Percentiles rank a stretch among this genome's conserved stretches.
Evolutionary conservation across 768 basidiomycete species (phyloP).

Genomic region (Suillus cothurnatus): DNA sequence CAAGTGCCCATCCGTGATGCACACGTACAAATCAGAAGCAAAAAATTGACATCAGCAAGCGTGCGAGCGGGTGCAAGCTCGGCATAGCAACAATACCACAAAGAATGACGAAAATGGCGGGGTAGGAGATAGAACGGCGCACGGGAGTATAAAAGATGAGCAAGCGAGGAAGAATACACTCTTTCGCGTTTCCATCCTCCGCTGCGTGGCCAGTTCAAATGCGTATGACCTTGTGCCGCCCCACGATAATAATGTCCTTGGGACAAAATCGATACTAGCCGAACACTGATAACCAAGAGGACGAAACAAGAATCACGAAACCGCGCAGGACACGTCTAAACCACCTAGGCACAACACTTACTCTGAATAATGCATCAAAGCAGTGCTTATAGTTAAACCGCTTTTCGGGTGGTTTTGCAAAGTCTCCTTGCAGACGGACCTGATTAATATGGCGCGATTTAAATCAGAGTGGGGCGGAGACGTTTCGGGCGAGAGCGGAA

Average conservation of each 20-base stretch:
- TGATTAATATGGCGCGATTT: conserved; percentile 19
- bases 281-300: background rate
- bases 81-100: background rate
- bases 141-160: background rate
- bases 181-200: background rate
- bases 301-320: background rate
- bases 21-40: background rate
- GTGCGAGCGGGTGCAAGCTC: background rate
- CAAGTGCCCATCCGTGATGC: background rate
- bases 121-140: conserved; percentile 1
- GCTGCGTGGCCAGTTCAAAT: background rate
- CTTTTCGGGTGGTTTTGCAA: conserved; percentile 86
- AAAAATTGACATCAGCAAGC: background rate
- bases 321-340: background rate
- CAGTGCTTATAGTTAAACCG: conserved; percentile 90
- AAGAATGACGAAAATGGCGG: background rate
- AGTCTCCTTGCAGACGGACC: conserved; percentile 88
- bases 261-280: background rate
- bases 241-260: background rate
- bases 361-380: conserved; percentile 84
- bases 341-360: conserved; percentile 39
- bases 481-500: conserved; percentile 1
- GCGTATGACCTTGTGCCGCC: background rate
- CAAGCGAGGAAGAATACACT: background rate
- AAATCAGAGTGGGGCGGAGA: background rate